A percentile compares a stretch with the other conserved stretches of the same genome.
Evolutionary conservation across 2,329 filamentous ascomycete species (phyloP).

Genomic region (Curvularia spicifera): DNA sequence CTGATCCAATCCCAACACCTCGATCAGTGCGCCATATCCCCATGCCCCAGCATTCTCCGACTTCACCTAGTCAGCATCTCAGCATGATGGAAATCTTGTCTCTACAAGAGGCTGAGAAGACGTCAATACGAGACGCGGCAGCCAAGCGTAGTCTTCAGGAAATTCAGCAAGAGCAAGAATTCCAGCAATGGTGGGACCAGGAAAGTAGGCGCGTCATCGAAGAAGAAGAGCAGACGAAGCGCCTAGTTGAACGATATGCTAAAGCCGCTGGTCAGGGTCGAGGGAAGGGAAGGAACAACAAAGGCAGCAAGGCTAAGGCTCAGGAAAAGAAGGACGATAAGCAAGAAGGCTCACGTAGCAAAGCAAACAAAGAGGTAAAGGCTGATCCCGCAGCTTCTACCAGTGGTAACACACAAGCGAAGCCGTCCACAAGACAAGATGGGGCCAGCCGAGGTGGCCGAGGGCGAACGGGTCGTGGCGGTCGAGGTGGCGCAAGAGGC

Average conservation of each 20-base stretch:
- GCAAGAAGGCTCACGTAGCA: constrained; percentile 21
- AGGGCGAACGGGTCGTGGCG: constrained; percentile 28
- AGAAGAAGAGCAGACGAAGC: constrained; percentile 57
- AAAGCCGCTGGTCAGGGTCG: constrained; percentile 32
- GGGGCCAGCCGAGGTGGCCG: constrained; percentile 24
- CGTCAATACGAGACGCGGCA: constrained; percentile 78
- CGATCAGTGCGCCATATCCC: constrained; percentile 57
- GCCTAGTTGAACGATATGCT: constrained; percentile 36
- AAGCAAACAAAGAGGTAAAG: constrained; percentile 24
- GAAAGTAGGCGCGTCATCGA: constrained; percentile 76
- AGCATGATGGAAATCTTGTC: constrained; percentile 89
- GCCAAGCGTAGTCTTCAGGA: constrained; percentile 90
- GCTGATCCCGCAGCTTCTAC: constrained; percentile 1
- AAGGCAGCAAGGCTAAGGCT: constrained; percentile 20
- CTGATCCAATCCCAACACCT: constrained; percentile 46
- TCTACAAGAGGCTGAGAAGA: constrained; percentile 84
- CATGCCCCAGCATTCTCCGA: constrained; percentile 64
- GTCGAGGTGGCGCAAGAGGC: constrained; percentile 34
- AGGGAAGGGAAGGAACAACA: constrained; percentile 33
- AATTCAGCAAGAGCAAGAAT: constrained; percentile 95
- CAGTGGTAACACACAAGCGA: constrained; percentile 11
- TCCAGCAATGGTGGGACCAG: constrained; percentile 95
- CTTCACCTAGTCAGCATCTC: constrained; percentile 69
- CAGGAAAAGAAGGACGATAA: constrained; percentile 38
- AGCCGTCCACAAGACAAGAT: constrained; percentile 16